Evolutionary conservation across 257 asterid species (phyloP), one percentile per base, ranked within the genome.

Genomic region (Parsonsia alboflavescens): DNA sequence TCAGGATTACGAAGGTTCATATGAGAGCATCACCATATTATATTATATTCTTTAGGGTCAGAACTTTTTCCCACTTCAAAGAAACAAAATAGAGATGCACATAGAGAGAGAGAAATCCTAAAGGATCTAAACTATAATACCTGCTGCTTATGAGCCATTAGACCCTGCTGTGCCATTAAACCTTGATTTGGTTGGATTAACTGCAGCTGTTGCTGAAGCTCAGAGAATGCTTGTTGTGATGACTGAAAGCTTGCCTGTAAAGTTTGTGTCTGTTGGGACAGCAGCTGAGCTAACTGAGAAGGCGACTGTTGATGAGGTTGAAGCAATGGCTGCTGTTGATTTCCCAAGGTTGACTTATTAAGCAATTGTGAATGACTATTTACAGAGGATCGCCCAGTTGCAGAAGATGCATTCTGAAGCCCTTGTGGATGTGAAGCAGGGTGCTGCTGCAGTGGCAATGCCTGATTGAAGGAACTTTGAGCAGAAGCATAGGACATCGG

Each of bases 201-300:
- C 82, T 88, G 97, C 80, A 91, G 28, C 82, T 93, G 98, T 81
- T 91, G 97, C 80, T 93, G 98, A 79, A 93, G 90, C 87, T 93
- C 96, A 80, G 90, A 86, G 66, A 93, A 81, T 56, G 96, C 84
- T 81, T 90, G 94, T 75, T 88, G 96, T 7, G 97, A 93, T 26
- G 97, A 90, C 73, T 93, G 98, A 79, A 89, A 88, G 52, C 96
- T 90, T 52, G 96, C 98, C 87, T 93, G 97, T 56, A 93, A 89
- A 76, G 87, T 86, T 82, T 91, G 96, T 70, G 90, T 93, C 84
- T 93, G 98, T 78, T 93, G 97, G 33, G 96, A 86, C 79, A 93
- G 83, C 96, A 88, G 83, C 82, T 91, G 98, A 66, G 97, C 98
- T 88, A 93, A 81, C 73, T 82, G 96, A 54, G 96, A 93, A 64